Conservation (phyloP, 371 early-diverging fungal species). For the Catenaria anguillulae region DNA sequence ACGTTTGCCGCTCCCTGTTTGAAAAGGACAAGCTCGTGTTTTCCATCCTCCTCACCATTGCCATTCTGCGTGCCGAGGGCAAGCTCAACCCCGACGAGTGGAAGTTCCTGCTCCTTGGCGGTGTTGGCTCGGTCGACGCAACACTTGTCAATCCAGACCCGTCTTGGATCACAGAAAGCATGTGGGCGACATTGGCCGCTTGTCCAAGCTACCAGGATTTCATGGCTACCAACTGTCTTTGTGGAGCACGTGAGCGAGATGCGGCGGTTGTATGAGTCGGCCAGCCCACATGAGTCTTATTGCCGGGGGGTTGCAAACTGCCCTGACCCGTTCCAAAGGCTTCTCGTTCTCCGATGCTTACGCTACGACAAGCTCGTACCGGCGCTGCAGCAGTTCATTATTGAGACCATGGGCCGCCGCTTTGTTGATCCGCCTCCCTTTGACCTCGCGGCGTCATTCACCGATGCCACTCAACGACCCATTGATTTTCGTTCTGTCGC, state of each 20-base stretch:
- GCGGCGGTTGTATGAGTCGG: conserved; percentile 31
- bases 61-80: conserved; percentile 37
- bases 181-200: conserved; percentile 24
- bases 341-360: conserved; percentile 31
- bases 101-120: conserved; percentile 38
- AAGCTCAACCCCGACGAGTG: conserved; percentile 36
- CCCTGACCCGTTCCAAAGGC: conserved; percentile 15
- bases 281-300: conserved; percentile 28
- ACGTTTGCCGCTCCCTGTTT: conserved; percentile 40
- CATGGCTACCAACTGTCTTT: conserved; percentile 25
- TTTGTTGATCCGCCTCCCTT: conserved; percentile 39
- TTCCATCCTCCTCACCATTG: conserved; percentile 34
- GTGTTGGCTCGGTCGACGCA: conserved; percentile 21
- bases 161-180: conserved; percentile 24
- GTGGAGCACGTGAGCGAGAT: conserved; percentile 35
- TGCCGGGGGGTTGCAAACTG: no score
- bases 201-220: conserved; percentile 28
- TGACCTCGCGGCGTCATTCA: conserved; percentile 31
- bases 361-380: conserved; percentile 31
- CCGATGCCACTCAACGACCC: conserved; percentile 34
- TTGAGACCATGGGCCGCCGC: conserved; percentile 28
- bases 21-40: conserved; percentile 43
- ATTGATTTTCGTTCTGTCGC: conserved; percentile 39
- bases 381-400: conserved; percentile 28
- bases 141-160: conserved; percentile 26